A percentile compares a stretch with the other conserved stretches of the same genome.
Conservation (phyloP, 805 yeast species). For the Spencermartinsiella europaea region DNA sequence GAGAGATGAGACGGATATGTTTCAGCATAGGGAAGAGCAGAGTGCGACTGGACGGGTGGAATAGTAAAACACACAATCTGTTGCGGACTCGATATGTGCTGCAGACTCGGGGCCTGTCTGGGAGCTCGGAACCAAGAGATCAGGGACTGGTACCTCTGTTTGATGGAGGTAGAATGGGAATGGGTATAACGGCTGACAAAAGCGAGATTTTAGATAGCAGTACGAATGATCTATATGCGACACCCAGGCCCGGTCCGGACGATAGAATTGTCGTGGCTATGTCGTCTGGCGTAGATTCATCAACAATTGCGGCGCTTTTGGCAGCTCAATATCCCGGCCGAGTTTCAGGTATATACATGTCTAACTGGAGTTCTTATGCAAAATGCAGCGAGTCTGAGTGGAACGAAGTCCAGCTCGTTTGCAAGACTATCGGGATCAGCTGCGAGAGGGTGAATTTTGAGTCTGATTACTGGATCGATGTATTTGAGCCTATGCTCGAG, state of each 20-base stretch:
- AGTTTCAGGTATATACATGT: conserved; percentile 85
- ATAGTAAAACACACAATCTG: no score
- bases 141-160: no score
- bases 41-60: no score
- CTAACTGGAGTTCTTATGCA: conserved; percentile 66
- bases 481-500: conserved; percentile 86
- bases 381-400: conserved; percentile 83
- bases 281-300: conserved; percentile 97
- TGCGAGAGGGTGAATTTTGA: conserved; percentile 80
- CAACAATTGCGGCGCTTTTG: conserved; percentile 73
- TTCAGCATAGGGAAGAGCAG: no score
- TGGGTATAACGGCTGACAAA: no score
- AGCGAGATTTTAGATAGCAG: no score
- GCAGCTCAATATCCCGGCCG: conserved; percentile 43
- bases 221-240: no score
- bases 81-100: no score
- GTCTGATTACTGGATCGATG: conserved; percentile 86
- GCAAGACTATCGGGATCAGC: conserved; percentile 55
- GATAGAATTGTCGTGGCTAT: conserved; percentile 79
- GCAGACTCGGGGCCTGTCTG: no score
- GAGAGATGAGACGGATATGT: no score
- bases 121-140: no score
- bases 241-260: conserved; percentile 17
- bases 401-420: conserved; percentile 71
- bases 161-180: no score